Percentiles rank a stretch among this genome's conserved stretches.
Evolutionary conservation across 192 early-diverging fungal genomes (phyloP).

Genomic region (Rhizophlyctis rosea): DNA sequence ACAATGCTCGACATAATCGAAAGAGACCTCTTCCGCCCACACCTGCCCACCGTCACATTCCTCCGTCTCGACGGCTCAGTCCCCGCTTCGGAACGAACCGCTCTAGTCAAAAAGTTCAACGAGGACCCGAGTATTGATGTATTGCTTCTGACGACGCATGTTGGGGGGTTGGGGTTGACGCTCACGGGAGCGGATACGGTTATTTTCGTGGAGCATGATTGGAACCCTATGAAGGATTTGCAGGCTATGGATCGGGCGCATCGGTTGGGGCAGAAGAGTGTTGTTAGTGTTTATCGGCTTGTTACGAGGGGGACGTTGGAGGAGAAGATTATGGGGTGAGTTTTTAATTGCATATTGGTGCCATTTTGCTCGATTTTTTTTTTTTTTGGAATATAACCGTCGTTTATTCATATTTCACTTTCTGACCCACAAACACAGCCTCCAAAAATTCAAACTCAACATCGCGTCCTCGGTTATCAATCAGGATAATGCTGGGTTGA

Average conservation of each 20-base stretch:
- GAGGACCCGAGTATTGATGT: conserved; percentile 93
- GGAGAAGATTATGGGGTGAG: conserved; percentile 98
- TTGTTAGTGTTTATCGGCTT: conserved; percentile 96
- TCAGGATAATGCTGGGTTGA: conserved; percentile 90
- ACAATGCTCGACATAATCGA: conserved; percentile 98
- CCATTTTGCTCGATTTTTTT: conserved; percentile 1
- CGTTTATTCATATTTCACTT: conserved; percentile 10
- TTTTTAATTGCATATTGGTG: background rate
- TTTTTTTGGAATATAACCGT: background rate
- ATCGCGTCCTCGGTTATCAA: conserved; percentile 95
- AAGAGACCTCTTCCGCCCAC: conserved; percentile 74
- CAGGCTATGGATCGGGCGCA: conserved; percentile 99
- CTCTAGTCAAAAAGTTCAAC: conserved; percentile 93
- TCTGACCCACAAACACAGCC: conserved; percentile 33
- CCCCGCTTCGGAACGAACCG: conserved; percentile 77
- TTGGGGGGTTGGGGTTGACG: conserved; percentile 95
- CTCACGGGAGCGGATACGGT: conserved; percentile 99
- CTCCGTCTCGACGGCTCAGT: conserved; percentile 92
- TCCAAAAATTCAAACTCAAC: conserved; percentile 98
- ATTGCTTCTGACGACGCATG: conserved; percentile 90
- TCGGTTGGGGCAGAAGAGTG: conserved; percentile 94
- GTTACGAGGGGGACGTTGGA: conserved; percentile 97
- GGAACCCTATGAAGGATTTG: conserved; percentile 98
- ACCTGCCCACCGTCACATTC: conserved; percentile 87
- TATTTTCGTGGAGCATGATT: conserved; percentile 99